These are phyloP conservation scores for Salix viminalis DNA, from an alignment of 345 rosid genomes.

Conservation along the genomic window DNA sequence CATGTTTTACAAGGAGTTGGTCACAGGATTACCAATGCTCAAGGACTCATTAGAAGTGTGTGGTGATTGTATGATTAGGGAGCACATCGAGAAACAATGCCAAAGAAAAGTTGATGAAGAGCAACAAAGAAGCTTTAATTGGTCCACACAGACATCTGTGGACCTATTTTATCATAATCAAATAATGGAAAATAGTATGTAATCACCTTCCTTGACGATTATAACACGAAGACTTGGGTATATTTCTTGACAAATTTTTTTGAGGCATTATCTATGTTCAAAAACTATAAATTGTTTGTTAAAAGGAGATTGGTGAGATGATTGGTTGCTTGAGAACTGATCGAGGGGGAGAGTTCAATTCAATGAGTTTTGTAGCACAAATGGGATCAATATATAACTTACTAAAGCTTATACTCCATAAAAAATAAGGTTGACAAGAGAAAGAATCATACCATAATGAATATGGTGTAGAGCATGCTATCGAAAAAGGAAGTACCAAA, in stretches of 20 bases:
- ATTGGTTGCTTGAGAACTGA: neutral
- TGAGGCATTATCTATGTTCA: neutral
- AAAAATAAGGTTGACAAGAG: too few relatives aligned
- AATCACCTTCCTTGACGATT: neutral
- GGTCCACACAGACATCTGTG: neutral
- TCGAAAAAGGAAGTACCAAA: too few relatives aligned
- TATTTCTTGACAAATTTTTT: neutral
- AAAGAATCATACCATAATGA: neutral
- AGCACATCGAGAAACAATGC: too few relatives aligned
- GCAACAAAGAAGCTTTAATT: too few relatives aligned
- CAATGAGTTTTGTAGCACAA: neutral
- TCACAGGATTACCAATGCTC: neutral
- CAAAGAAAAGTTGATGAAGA: too few relatives aligned
- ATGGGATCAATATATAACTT: neutral
- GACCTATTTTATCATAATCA: neutral
- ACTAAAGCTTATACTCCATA: neutral
- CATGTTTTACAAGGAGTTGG: neutral
- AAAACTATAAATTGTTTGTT: neutral
- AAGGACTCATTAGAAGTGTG: neutral
- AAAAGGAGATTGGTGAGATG: neutral
- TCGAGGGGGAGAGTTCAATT: neutral
- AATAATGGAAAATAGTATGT: neutral
- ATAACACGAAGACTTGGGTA: neutral
- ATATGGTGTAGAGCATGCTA: neutral
- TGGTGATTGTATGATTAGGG: neutral